Conservation (phyloP, 2,329 filamentous ascomycete species). For the Fusarium clavum region DNA sequence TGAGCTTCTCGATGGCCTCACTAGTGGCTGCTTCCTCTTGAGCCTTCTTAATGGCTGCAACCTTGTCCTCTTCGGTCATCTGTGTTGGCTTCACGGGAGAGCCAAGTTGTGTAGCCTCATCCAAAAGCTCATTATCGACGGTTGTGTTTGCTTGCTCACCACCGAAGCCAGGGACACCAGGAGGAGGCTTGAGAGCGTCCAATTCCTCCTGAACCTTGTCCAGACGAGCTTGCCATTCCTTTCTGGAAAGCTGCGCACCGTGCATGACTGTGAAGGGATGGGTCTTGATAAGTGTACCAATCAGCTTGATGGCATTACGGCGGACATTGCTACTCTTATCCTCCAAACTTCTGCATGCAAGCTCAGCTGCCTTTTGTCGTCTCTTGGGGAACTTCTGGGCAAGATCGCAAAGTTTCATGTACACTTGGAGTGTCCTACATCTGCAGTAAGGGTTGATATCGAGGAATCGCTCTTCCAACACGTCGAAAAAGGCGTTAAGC, state of each 20-base stretch:
- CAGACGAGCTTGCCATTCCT: conserved; percentile 86
- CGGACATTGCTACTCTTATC: conserved; percentile 99
- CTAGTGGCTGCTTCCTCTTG: conserved; percentile 89
- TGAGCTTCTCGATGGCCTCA: conserved; percentile 87
- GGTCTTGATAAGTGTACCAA: conserved; percentile 88
- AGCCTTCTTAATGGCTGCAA: conserved; percentile 79
- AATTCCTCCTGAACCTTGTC: conserved; percentile 87
- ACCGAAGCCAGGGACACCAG: conserved; percentile 70
- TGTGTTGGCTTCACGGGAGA: conserved; percentile 72
- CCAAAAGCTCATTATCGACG: conserved; percentile 81
- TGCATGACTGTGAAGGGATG: conserved; percentile 95
- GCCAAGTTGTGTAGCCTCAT: conserved; percentile 87
- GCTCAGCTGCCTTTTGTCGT: conserved; percentile 85
- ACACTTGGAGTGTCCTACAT: conserved; percentile 92
- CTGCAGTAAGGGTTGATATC: conserved; percentile 97
- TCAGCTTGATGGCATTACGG: conserved; percentile 92
- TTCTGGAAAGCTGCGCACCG: conserved; percentile 83
- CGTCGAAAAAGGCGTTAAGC: conserved; percentile 96
- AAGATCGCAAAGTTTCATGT: conserved; percentile 90
- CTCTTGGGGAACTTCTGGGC: conserved; percentile 96
- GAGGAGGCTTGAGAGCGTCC: conserved; percentile 82
- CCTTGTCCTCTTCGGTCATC: conserved; percentile 84
- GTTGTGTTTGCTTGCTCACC: conserved; percentile 74
- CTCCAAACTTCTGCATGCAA: conserved; percentile 89
- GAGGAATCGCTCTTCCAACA: conserved; percentile 93